These are phyloP conservation scores for Solanum tacnaense DNA, from an alignment of 257 asterid genomes.

Conservation along the genomic window DNA sequence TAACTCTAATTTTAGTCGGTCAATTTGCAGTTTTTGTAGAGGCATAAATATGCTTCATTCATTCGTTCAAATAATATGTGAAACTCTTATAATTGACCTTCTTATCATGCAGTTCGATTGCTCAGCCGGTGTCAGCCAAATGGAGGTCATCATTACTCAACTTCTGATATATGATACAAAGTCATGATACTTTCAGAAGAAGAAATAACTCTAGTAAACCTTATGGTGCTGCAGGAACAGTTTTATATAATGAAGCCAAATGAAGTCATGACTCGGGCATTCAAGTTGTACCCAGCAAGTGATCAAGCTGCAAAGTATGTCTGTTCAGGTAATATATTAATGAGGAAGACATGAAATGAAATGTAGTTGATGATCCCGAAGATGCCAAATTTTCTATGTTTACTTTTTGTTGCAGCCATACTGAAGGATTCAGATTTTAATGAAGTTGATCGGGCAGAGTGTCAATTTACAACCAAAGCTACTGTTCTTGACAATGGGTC, in stretches of 20 bases:
- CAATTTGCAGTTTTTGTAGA: background rate
- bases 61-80: background rate
- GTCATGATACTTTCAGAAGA: background rate
- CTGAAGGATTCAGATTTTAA: conserved; percentile 80
- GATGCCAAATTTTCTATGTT: background rate
- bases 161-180: background rate
- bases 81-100: background rate
- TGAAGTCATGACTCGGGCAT: conserved; percentile 60
- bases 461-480: conserved; percentile 89
- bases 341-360: background rate
- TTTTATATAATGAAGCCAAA: conserved; percentile 88
- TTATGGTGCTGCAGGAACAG: conserved; percentile 52
- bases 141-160: conserved; percentile 56
- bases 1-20: background rate
- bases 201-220: background rate
- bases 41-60: background rate
- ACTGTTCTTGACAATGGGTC: conserved; percentile 88
- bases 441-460: conserved; percentile 94
- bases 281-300: conserved; percentile 80
- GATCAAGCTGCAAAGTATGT: conserved; percentile 90
- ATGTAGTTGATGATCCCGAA: background rate
- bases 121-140: conserved; percentile 74
- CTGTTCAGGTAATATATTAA: conserved; percentile 48
- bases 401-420: conserved; percentile 54
- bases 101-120: conserved; percentile 75